Evolutionary conservation across 2,329 filamentous ascomycete genomes (phyloP).

Genomic region (Thelonectria olida): DNA sequence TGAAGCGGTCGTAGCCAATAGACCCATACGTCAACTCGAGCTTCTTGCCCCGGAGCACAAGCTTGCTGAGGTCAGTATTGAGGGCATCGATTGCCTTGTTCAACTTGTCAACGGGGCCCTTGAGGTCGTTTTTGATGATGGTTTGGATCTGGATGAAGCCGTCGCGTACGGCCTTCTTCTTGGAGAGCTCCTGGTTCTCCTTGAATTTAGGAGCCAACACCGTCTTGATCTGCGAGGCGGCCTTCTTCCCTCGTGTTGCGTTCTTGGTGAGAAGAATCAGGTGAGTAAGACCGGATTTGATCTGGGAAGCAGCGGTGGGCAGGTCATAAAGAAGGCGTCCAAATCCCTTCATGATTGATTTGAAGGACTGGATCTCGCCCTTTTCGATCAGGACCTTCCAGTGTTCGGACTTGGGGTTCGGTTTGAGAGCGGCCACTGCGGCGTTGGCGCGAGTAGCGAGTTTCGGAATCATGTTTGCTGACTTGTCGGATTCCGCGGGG

Average conservation of each 20-base stretch:
- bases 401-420: neutral
- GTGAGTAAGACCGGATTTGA: neutral
- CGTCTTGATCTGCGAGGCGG: constrained; percentile 7
- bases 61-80: neutral
- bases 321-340: neutral
- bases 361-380: constrained; percentile 8
- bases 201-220: neutral
- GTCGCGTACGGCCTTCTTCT: constrained; percentile 8
- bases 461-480: neutral
- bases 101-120: neutral
- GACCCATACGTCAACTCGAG: neutral
- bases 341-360: constrained; percentile 4
- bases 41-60: neutral
- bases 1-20: neutral
- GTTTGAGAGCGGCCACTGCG: neutral
- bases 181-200: constrained; percentile 18
- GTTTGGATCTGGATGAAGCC: constrained; percentile 16
- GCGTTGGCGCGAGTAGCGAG: neutral
- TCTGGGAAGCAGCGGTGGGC: neutral
- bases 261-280: neutral
- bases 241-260: neutral
- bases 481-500: neutral
- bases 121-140: constrained; percentile 1
- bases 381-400: neutral
- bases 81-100: constrained; percentile 1